phyloP scores from a whole-genome alignment of 176 grass and related monocot genomes.

The Oryza australiensis region DNA sequence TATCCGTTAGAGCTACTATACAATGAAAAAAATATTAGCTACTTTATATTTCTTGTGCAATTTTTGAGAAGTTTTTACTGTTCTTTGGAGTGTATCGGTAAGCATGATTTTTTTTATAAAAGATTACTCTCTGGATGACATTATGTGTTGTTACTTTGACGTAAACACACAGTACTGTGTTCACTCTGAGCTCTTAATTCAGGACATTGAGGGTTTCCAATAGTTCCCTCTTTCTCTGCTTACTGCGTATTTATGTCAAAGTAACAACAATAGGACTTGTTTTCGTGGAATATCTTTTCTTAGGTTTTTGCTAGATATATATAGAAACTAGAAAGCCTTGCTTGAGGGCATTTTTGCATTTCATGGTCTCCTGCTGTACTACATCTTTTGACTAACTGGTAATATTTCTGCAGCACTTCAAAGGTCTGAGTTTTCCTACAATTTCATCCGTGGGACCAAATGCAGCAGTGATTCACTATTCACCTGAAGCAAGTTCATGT shows the following conservation, averaged over 20 bases:
- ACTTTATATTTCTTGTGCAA: background rate
- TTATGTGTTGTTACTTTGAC: background rate
- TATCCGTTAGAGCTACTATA: background rate
- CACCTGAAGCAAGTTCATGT: slow-evolving; percentile 74
- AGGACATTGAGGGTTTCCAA: too few species aligned
- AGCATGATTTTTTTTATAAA: background rate
- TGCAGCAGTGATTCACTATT: slow-evolving; percentile 96
- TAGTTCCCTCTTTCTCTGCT: too few species aligned
- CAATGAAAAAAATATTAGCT: background rate
- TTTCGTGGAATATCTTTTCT: background rate
- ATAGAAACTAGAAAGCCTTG: slow-evolving; percentile 20
- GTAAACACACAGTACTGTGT: background rate
- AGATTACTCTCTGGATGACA: background rate
- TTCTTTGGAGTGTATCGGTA: slow-evolving; percentile 4
- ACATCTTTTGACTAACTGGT: slow-evolving; percentile 29
- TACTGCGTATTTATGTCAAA: too few species aligned
- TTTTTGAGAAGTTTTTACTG: slow-evolving; percentile 2
- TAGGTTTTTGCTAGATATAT: background rate
- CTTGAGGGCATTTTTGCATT: slow-evolving; percentile 8
- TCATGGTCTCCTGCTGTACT: background rate
- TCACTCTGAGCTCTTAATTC: too few species aligned
- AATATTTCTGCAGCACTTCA: slow-evolving; percentile 71
- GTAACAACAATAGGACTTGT: background rate
- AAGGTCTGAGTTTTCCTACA: slow-evolving; percentile 93
- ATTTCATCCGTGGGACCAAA: slow-evolving; percentile 98